Evolutionary conservation across 2,329 filamentous ascomycete species (phyloP).

Genomic region (Simplicillium sp.): DNA sequence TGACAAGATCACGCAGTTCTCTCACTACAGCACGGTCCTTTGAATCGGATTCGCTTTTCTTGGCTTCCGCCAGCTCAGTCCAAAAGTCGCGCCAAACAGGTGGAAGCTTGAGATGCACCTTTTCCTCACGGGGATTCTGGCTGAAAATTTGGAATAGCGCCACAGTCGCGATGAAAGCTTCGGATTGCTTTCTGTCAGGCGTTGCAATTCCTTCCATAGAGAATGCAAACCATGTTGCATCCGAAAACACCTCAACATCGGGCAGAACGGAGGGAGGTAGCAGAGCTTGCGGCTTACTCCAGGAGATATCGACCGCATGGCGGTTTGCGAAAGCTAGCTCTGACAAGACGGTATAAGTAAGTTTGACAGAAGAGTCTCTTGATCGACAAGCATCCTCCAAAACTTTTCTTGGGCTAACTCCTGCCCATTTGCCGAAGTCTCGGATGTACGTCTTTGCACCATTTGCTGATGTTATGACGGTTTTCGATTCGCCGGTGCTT

Average conservation of each 20-base stretch:
- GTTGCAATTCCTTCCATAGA: slow-evolving; percentile 70
- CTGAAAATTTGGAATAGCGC: slow-evolving; percentile 76
- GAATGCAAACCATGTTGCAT: slow-evolving; percentile 49
- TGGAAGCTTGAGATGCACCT: slow-evolving; percentile 69
- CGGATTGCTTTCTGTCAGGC: slow-evolving; percentile 70
- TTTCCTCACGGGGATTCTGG: slow-evolving; percentile 74
- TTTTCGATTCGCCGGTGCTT: slow-evolving; percentile 46
- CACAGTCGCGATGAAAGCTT: slow-evolving; percentile 73
- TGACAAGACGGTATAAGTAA: slow-evolving; percentile 62
- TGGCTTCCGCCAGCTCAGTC: slow-evolving; percentile 63
- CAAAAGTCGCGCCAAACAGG: slow-evolving; percentile 78
- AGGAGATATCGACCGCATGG: slow-evolving; percentile 64
- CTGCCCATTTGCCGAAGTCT: slow-evolving; percentile 78
- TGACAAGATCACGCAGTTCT: slow-evolving; percentile 60
- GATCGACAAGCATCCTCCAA: slow-evolving; percentile 84
- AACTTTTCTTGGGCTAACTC: slow-evolving; percentile 64
- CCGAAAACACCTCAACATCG: slow-evolving; percentile 33
- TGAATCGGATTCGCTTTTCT: slow-evolving; percentile 61
- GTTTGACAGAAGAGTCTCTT: slow-evolving; percentile 60
- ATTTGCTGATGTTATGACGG: slow-evolving; percentile 40
- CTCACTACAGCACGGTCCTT: slow-evolving; percentile 61
- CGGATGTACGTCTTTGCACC: slow-evolving; percentile 54
- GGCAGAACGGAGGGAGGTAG: slow-evolving; percentile 22
- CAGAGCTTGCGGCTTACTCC: slow-evolving; percentile 63
- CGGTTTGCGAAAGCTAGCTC: slow-evolving; percentile 66